Evolutionary conservation across 306 rosid species (phyloP).

Genomic region (Quercus mongolica): DNA sequence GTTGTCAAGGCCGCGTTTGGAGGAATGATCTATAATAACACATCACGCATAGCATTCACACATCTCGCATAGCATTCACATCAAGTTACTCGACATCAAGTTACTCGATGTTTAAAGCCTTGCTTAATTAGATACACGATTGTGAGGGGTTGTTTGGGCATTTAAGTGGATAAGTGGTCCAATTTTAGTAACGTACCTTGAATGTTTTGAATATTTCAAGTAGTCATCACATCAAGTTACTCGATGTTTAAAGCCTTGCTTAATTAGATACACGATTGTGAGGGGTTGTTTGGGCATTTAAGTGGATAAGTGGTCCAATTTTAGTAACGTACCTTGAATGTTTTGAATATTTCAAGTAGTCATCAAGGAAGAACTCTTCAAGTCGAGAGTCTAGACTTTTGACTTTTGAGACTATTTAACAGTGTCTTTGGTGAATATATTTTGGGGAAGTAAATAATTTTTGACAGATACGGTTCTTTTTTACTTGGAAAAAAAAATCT

Average conservation of each 20-base stretch:
- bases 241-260: background rate
- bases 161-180: background rate
- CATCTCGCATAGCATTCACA: constrained; percentile 30
- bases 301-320: background rate
- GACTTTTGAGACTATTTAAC: background rate
- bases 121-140: background rate
- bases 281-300: background rate
- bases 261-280: background rate
- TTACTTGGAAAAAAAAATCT: too few relatives aligned
- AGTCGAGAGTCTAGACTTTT: too few relatives aligned
- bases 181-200: background rate
- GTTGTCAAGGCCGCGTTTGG: constrained; percentile 36
- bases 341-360: background rate
- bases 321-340: background rate
- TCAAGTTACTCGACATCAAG: too few relatives aligned
- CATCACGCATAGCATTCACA: constrained; percentile 33
- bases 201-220: background rate
- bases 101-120: constrained; percentile 6
- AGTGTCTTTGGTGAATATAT: background rate
- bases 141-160: background rate
- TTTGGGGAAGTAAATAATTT: background rate
- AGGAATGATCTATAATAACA: constrained; percentile 33
- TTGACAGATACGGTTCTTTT: too few relatives aligned
- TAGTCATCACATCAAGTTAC: background rate
- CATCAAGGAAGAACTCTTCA: too few relatives aligned